These are phyloP conservation scores for Plasmodium falciparum DNA, from an alignment of 169 alveolate species.

Conservation along the genomic window DNA sequence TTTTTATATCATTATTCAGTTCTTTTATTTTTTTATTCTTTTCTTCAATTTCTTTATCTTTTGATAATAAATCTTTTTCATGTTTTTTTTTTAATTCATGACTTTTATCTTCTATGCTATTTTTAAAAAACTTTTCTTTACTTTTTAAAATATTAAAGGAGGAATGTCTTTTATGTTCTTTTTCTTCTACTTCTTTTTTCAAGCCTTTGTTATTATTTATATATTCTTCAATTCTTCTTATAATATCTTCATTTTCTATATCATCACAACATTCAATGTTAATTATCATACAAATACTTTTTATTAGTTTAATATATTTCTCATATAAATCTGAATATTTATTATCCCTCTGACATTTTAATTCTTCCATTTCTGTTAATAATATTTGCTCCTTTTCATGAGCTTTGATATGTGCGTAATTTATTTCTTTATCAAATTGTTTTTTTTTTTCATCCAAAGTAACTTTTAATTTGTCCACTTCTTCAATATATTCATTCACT, in stretches of 20 bases:
- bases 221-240: conserved; percentile 13
- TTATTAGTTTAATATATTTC: conserved; percentile 21
- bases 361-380: conserved; percentile 17
- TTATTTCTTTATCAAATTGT: conserved; percentile 36
- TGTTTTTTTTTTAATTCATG: conserved; percentile 7
- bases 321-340: conserved; percentile 22
- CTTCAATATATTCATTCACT: conserved; percentile 28
- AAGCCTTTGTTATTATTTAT: neutral
- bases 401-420: conserved; percentile 11
- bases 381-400: conserved; percentile 34
- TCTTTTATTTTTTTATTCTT: conserved; percentile 23
- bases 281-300: conserved; percentile 18
- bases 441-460: conserved; percentile 9
- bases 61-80: conserved; percentile 7
- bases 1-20: conserved; percentile 20
- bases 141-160: neutral
- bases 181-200: neutral
- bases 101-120: neutral
- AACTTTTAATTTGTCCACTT: conserved; percentile 8
- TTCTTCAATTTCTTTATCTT: conserved; percentile 33
- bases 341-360: neutral
- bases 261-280: conserved; percentile 17
- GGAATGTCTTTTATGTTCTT: no score
- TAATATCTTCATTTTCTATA: conserved; percentile 14
- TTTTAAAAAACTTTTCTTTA: neutral